A percentile compares a stretch with the other conserved stretches of the same genome.
phyloP scores from a whole-genome alignment of 2,329 filamentous ascomycete genomes.

The Fusarium oxysporum region DNA sequence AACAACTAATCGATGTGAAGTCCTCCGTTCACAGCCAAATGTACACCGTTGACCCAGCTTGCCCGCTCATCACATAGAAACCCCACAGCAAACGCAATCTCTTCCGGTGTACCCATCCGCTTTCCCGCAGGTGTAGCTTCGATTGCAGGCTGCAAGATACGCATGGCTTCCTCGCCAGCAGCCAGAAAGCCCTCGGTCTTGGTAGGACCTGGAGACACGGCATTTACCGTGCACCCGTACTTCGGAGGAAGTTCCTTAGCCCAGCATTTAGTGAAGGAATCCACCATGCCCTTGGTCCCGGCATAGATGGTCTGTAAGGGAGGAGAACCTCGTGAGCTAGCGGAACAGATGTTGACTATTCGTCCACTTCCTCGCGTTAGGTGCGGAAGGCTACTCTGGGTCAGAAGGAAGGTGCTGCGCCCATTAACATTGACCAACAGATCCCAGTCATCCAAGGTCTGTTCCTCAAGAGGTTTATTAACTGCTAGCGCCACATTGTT shows the following conservation, averaged over 20 bases:
- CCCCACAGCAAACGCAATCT: neutral
- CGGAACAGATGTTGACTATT: neutral
- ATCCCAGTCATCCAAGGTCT: slow-evolving; percentile 1
- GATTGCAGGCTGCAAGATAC: neutral
- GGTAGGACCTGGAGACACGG: neutral
- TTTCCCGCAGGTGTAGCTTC: neutral
- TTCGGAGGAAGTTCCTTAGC: neutral
- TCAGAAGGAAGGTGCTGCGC: neutral
- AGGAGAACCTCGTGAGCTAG: neutral
- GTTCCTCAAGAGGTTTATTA: neutral
- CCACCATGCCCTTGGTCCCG: neutral
- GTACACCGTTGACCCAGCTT: neutral
- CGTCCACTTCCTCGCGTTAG: neutral
- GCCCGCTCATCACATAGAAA: neutral
- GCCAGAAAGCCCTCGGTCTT: neutral
- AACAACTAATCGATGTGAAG: neutral
- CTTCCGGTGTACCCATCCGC: neutral
- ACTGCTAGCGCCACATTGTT: neutral
- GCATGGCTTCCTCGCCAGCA: neutral
- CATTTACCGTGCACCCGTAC: neutral
- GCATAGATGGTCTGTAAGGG: neutral
- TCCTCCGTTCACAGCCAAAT: neutral
- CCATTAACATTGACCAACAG: neutral
- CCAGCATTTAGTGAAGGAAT: neutral
- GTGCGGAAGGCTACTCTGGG: neutral